Evolutionary conservation across 768 basidiomycete species (phyloP), one percentile per base, ranked within the genome.

Genomic region (Leccinum truebloodii): DNA sequence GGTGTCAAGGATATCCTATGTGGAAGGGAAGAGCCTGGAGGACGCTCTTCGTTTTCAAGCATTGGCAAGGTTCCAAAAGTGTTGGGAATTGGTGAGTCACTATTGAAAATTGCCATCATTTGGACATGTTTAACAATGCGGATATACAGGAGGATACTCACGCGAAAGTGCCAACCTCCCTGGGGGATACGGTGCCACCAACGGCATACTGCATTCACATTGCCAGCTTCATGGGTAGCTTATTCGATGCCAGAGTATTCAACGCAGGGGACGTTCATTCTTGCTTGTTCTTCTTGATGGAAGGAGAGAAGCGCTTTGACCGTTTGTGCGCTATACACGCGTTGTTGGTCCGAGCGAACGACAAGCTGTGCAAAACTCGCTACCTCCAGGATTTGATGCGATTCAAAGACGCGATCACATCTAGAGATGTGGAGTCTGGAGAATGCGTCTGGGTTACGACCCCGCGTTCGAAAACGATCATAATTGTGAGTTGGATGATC

Each of bases 301-400:
- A 63, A 16, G 71, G 66, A 26, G 59, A 63, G 12, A 63, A 63
- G 32, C 28, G 64, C 41, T 65, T 73, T 39, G 65, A 73, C 20
- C 69, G 69, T 16, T 51, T 78, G 48, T 69, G 71, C 48, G 77
- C 75, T 3, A 73, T 74, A 62, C 77, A 77, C 20, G 76, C 76
- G 0, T 28, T 78, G 28, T 39, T 78, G 34, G 52, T 67, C 26
- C 73, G 73, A 53, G 69, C 73, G 52, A 72, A 75, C 52, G 67
- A 72, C 52, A 70, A 68, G 61, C 53, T 78, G 32, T 75, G 75
- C 67, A 72, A 71, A 52, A 60, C 46, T 22, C 67, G 65, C 26
- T 63, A 68, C 55, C 57, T 66, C 41, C 49, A 55, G 8, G 39
- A 59, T 26, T 54, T 75, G 12, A 60, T n/a, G n/a, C n/a, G n/a